Conservation (phyloP, 2,329 filamentous ascomycete genomes). For the Stagonosporopsis vannaccii region DNA sequence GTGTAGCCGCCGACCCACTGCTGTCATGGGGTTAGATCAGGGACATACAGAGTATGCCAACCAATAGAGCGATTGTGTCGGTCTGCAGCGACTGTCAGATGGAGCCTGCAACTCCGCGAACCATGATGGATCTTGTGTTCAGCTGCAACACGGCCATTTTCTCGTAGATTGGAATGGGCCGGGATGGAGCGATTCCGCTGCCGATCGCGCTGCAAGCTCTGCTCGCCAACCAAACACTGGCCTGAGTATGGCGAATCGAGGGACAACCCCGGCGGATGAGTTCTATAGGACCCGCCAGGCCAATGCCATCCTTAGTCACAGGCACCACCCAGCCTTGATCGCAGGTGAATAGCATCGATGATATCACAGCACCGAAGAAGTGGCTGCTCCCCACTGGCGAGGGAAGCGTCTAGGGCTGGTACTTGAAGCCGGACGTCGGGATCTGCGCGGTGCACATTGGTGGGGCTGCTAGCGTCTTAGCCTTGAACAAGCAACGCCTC, state of each 20-base stretch:
- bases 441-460: conserved; percentile 4
- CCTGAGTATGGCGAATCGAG: background rate
- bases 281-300: background rate
- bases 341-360: background rate
- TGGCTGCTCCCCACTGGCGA: background rate
- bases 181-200: conserved; percentile 1
- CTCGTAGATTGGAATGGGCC: conserved; percentile 9
- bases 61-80: conserved; percentile 1
- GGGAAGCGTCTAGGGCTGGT: background rate
- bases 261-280: background rate
- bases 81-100: background rate
- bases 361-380: background rate
- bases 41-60: background rate
- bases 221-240: background rate
- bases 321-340: background rate
- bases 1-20: conserved; percentile 13
- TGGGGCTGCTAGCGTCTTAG: conserved; percentile 5
- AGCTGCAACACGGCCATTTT: background rate
- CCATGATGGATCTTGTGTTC: background rate
- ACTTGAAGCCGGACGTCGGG: background rate
- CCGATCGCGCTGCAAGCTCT: conserved; percentile 3
- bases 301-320: background rate
- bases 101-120: background rate
- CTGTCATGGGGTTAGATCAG: conserved; percentile 6
- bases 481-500: conserved; percentile 3